Percentiles rank a stretch among this genome's conserved stretches.
Evolutionary conservation across 75 land plant species (phyloP).

Genomic region (Chamaecyparis obtusa): DNA sequence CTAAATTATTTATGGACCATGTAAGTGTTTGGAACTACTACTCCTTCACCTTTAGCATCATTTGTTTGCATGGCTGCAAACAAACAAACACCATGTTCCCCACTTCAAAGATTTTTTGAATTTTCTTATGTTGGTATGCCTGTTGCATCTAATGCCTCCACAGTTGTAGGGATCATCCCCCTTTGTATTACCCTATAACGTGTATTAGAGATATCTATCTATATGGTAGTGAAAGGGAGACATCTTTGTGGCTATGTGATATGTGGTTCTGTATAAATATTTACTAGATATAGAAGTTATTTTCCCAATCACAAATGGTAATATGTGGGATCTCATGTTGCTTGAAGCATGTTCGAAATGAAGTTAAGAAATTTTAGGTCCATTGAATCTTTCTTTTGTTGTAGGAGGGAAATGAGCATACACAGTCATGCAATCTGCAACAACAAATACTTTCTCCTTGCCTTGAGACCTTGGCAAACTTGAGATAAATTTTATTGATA

Average conservation of each 20-base stretch:
- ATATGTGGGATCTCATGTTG: neutral
- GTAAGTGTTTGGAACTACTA: neutral
- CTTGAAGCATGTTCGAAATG: neutral
- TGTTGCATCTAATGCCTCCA: no score
- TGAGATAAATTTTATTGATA: neutral
- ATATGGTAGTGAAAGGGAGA: neutral
- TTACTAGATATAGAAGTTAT: neutral
- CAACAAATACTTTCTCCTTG: neutral
- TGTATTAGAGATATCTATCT: no score
- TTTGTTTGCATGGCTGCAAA: no score
- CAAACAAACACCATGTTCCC: no score
- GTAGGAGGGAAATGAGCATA: neutral
- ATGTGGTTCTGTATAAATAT: neutral
- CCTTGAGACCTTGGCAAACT: neutral
- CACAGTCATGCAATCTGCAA: neutral
- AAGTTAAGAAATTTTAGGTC: neutral
- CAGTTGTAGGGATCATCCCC: no score
- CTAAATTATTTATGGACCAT: neutral
- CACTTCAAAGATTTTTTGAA: no score
- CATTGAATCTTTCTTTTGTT: neutral
- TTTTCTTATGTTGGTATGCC: no score
- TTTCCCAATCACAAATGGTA: neutral
- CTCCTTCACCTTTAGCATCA: no score
- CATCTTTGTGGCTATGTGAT: neutral
- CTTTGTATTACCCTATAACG: no score